Evolutionary conservation across 306 rosid genomes (phyloP).

Genomic region (Begonia peltatifolia): DNA sequence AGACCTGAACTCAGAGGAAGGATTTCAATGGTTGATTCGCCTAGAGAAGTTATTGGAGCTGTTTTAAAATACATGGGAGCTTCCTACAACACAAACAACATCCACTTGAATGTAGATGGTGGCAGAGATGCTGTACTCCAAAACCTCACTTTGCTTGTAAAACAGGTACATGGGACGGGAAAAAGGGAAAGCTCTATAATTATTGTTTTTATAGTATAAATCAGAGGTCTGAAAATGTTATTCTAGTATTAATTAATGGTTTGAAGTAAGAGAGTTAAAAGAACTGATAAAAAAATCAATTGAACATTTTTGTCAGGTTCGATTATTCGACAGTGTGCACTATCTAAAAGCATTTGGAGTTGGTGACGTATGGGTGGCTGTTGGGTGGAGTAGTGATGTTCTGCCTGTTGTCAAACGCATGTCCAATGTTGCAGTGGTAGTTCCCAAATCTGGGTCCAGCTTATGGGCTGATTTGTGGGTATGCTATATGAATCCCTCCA

Average conservation of each 20-base stretch:
- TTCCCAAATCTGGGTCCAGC: slow-evolving; percentile 85
- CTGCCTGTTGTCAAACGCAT: slow-evolving; percentile 74
- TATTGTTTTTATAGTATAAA: no score
- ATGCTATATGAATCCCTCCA: neutral
- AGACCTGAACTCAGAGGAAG: slow-evolving; percentile 80
- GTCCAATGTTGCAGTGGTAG: slow-evolving; percentile 72
- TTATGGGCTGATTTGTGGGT: slow-evolving; percentile 96
- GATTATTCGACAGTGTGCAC: slow-evolving; percentile 55
- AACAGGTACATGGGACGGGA: slow-evolving; percentile 40
- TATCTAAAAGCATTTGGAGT: slow-evolving; percentile 83
- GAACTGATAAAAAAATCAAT: no score
- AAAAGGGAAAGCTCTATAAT: no score
- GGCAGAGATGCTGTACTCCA: slow-evolving; percentile 55
- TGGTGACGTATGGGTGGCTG: slow-evolving; percentile 93
- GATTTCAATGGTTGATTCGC: slow-evolving; percentile 83
- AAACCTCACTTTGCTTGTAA: slow-evolving; percentile 48
- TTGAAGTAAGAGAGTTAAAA: no score
- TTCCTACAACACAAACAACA: slow-evolving; percentile 53
- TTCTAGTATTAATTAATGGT: no score
- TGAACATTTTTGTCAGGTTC: slow-evolving; percentile 37
- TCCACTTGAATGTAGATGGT: slow-evolving; percentile 43
- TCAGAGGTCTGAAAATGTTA: no score
- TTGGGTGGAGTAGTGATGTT: slow-evolving; percentile 91
- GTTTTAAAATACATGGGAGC: slow-evolving; percentile 93
- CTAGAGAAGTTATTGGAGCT: slow-evolving; percentile 89